Evolutionary conservation across 2,329 filamentous ascomycete species (phyloP), one percentile per base, ranked within the genome.

Genomic region (Akanthomyces muscarius): DNA sequence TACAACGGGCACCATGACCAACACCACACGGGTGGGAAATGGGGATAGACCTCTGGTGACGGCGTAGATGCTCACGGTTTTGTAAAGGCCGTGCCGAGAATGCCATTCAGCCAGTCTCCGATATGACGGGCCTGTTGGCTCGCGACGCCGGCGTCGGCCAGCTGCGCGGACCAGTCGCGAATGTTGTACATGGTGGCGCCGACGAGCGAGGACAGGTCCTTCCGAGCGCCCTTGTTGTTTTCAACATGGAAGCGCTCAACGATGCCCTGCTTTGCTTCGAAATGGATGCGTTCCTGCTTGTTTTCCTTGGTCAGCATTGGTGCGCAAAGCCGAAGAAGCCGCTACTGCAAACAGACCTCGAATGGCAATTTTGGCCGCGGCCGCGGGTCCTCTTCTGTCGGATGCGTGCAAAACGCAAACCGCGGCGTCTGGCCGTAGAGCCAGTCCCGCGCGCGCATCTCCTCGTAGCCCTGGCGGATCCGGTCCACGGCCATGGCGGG

Each of bases 371-470:
- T 68, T 1, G 85, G 84, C 45, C 86, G 78, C 64, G 81, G 75
- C 62, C 86, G 77, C 62, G 84, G 78, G 75, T 89, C 80, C 48
- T 86, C 78, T 66, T 86, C 78, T 65, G 81, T 82, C 44, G 88
- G 76, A 72, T 83, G 77, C 4, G 83, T 87, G 4, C 85, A 86
- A 68, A 94, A 87, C 8, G 83, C 86, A 73, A 97, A 97, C 62
- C 88, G 88, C 1, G 93, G 93, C 2, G 93, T 97, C 76, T 97
- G 92, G 2, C 85, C 85, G 75, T 89, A 97, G 63, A 89, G 89
- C 92, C 92, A 97, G 13, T 87, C 84, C 4, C 77, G 75, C 0
- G 87, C 88, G 82, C 87, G 67, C 44, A 69, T 55, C 65, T 75
- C 74, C 5, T 68, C 65, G 41, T 73, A 73, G 1, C 74, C 74